phyloP scores from a whole-genome alignment of 2,329 filamentous ascomycete species.

The Fusarium citri region DNA sequence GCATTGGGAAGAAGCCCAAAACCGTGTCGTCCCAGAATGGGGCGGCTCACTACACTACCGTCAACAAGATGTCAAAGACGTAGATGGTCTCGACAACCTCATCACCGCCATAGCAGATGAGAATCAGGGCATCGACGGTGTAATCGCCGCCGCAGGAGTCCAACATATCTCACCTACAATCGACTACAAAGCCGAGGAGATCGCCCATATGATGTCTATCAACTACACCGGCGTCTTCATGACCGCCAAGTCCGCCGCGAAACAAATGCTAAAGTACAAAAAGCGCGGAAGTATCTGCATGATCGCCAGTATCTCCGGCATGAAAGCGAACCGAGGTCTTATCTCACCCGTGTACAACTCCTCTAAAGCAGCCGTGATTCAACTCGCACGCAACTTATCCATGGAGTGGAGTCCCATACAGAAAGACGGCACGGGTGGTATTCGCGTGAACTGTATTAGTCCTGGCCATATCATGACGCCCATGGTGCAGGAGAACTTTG shows the following conservation, averaged over 20 bases:
- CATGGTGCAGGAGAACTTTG: conserved; percentile 86
- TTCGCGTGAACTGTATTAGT: conserved; percentile 83
- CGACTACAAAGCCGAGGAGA: conserved; percentile 80
- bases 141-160: conserved; percentile 77
- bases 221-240: conserved; percentile 87
- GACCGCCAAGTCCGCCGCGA: conserved; percentile 87
- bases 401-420: conserved; percentile 68
- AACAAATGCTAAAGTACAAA: conserved; percentile 74
- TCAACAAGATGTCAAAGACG: conserved; percentile 84
- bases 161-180: conserved; percentile 87
- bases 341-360: conserved; percentile 77
- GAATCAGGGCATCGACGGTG: conserved; percentile 80
- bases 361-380: conserved; percentile 80
- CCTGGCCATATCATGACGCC: conserved; percentile 84
- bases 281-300: conserved; percentile 71
- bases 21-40: conserved; percentile 66
- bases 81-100: conserved; percentile 73
- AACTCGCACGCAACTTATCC: conserved; percentile 77
- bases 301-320: conserved; percentile 76
- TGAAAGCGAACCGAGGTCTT: conserved; percentile 72
- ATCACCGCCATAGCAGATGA: conserved; percentile 75
- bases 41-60: conserved; percentile 76
- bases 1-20: conserved; percentile 73
- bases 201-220: conserved; percentile 82
- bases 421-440: conserved; percentile 67